Base-by-base conservation (phyloP, 1,284 basidiomycete species). In the Ceratobasidium sp. region DNA sequence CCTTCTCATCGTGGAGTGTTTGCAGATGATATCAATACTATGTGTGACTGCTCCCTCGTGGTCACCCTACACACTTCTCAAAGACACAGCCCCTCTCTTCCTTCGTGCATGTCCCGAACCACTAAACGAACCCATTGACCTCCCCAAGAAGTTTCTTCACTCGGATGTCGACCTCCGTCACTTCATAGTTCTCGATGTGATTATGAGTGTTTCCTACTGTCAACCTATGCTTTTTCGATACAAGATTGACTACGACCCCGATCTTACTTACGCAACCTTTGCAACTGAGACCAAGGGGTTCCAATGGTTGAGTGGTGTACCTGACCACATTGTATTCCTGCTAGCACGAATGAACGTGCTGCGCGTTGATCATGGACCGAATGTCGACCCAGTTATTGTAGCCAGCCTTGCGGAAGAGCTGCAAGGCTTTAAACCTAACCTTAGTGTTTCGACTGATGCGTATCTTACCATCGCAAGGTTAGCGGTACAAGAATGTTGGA, bases 301-400 rank as follows among this genome's bases (percentile, higher is more conserved):
- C 4, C 64, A 68, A 17, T 68, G 64, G 64, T 22, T 68, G 40
- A 38, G 56, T 31, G 64, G 64, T 25, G 34, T 68, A 7, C 64
- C 64, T 12, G 64, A 56, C n/a, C 52, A 55, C 7, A 45, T 55
- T 20, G 12, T 68, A 20, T 15, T 68, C 27, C 35, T 68, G 8
- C 20, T 68, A 17, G 64, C 64, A 1, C 40, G 42, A 8, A 68
- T 68, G 47, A 32, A 68, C 22, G 56, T 56, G 64, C 40, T 68
- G 3, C 42, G 52, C 8, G 64, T 32, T 3, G 64, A 68, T 32
- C 56, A 32, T 45, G 52, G 50, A 12, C 45, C 64, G 15, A 53
- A 68, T 27, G 29, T 56, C 27, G 64, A 68, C 22, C 40, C 64
- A n/a, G 40, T 47, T 13, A 17, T 55, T 17, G 27, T 67, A 13